Evolutionary conservation across 495 filamentous ascomycete species (phyloP), one percentile per base, ranked within the genome.

Genomic region (Aspergillus panamensis): DNA sequence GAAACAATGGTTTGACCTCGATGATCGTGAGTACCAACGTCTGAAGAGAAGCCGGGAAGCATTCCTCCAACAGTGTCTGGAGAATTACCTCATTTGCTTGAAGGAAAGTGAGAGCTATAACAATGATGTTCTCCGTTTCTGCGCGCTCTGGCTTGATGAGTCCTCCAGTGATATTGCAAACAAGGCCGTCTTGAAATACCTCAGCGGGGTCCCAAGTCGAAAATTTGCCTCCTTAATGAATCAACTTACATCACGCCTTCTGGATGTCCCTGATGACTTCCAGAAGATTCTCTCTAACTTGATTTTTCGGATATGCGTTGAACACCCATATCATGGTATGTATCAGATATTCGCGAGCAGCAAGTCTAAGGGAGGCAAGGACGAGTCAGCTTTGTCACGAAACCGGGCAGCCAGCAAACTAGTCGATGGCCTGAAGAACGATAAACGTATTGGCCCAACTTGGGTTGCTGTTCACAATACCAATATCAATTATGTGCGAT

Each of bases 161-260:
- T 87, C 88, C 1, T 82, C 84, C 19, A 84, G 84, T 58, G 69
- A 80, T 3, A 82, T 84, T 32, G 87, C 89, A 3, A 97, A 97
- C 62, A 77, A 80, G 31, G 88, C 90, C 3, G 92, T 95, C 21
- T 79, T 76, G 42, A 82, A 80, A 62, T 76, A 89, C 64, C 78
- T 97, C 40, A 59, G 70, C 17, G 74, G 82, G 44, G 94, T 97
- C 1, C 86, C 92, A 16, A 96, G 88, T 49, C 79, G 89, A 39
- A 99, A 99, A 61, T 96, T 99, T 67, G 94, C 89, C 1, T 73
- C 89, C 16, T 72, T 97, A 55, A 96, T 96, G 87, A 99, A 96
- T 66, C 94, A 99, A 68, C 83, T 97, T 16, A 91, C 91, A 3
- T 97, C 94, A 12, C 87, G 94, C 19, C 77, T 97, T 13, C 84